Evolutionary conservation across 768 basidiomycete genomes (phyloP), one percentile per base, ranked within the genome.

Genomic region (Podaxis sp.): DNA sequence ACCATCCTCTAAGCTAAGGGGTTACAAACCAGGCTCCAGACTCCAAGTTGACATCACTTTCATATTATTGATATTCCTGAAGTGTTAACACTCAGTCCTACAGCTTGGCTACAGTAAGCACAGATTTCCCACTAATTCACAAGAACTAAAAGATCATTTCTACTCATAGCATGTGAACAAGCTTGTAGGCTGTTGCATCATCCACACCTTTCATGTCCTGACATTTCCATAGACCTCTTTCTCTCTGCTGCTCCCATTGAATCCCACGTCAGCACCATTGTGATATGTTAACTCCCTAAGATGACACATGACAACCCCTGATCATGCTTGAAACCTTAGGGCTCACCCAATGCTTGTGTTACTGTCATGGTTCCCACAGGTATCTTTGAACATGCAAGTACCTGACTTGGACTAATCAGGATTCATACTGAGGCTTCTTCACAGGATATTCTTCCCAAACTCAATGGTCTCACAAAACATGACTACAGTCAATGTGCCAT

Each of bases 271-370:
- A 87, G 84, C n/a, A 86, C 87, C 4, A 22, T 91, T 30, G 89
- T 90, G 49, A 87, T 87, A 73, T 51, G 83, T 76, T 11, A 6
- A 11, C 24, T 11, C 13, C 26, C 12, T 22, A 12, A 11, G 20
- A 12, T 5, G 7, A 8, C 17, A 2, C 12, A 50, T 15, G 49
- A 22, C 12, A 11, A 20, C 7, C 24, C 24, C 0, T 11, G 49
- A 10, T n/a, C 30, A 7, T 37, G 46, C 22, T 56, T 17, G 33
- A 36, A 22, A 5, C 6, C 36, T n/a, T 59, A 87, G 87, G 88
- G 89, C 71, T 88, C 87, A 3, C 89, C 90, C 1, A 91, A 91
- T 66, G 89, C 90, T 1, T 90, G 89, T 66, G 88, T 91, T 4
- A 90, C 89, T 0, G 74, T 93, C 22, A 89, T 82, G 0, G 78